Percentiles rank a stretch among this genome's conserved stretches.
Conservation (phyloP, 2,329 filamentous ascomycete genomes). For the Rutstroemia sydowiana region DNA sequence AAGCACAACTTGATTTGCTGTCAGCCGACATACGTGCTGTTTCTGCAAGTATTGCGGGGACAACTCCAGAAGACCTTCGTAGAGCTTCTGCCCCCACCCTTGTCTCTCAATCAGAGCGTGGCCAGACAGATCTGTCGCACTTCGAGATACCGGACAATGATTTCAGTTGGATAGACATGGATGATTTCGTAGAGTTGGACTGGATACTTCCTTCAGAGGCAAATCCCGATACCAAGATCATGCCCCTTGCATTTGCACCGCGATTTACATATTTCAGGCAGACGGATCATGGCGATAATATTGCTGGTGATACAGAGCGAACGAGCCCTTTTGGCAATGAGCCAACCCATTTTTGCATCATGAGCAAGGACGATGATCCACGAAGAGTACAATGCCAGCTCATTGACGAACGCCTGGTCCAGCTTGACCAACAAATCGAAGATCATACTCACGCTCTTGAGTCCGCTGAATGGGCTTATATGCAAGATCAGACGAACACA, state of each 20-base stretch:
- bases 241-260: slow-evolving; percentile 88
- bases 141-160: slow-evolving; percentile 97
- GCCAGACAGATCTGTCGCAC: slow-evolving; percentile 66
- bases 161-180: slow-evolving; percentile 97
- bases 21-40: slow-evolving; percentile 89
- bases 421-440: slow-evolving; percentile 70
- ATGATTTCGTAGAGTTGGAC: slow-evolving; percentile 96
- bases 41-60: slow-evolving; percentile 80
- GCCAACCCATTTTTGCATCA: slow-evolving; percentile 88
- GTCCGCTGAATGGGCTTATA: slow-evolving; percentile 65
- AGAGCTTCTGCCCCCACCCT: slow-evolving; percentile 44
- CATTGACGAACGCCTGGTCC: slow-evolving; percentile 71
- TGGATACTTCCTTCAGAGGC: slow-evolving; percentile 88
- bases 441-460: slow-evolving; percentile 66
- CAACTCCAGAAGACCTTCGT: slow-evolving; percentile 68
- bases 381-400: slow-evolving; percentile 80
- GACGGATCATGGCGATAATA: slow-evolving; percentile 80
- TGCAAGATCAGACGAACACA: slow-evolving; percentile 43
- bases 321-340: slow-evolving; percentile 90
- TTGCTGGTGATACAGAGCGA: slow-evolving; percentile 71
- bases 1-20: slow-evolving; percentile 85
- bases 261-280: slow-evolving; percentile 95
- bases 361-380: slow-evolving; percentile 85
- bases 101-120: slow-evolving; percentile 45
- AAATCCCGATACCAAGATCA: slow-evolving; percentile 87